A percentile compares a stretch with the other conserved stretches of the same genome.
phyloP scores from a whole-genome alignment of 495 filamentous ascomycete species.

The Hypoxylon intermedium region DNA sequence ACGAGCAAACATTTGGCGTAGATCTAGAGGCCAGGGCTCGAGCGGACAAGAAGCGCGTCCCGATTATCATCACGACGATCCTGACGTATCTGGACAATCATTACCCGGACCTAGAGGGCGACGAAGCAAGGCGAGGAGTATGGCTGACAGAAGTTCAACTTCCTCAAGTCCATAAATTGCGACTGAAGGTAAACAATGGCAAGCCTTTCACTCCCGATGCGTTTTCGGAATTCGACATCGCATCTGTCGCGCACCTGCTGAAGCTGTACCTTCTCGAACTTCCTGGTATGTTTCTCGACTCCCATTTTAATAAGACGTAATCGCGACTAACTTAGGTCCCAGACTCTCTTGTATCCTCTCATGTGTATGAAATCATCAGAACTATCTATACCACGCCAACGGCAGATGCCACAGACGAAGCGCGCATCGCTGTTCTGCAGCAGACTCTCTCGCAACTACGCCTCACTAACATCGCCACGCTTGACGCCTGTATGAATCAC shows the following conservation, averaged over 20 bases:
- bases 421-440: constrained; percentile 89
- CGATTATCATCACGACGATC: constrained; percentile 88
- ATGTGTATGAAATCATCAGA: constrained; percentile 98
- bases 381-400: constrained; percentile 91
- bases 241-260: constrained; percentile 89
- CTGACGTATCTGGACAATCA: constrained; percentile 94
- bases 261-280: constrained; percentile 97
- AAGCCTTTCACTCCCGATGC: constrained; percentile 78
- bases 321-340: constrained; percentile 35
- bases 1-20: constrained; percentile 97
- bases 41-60: constrained; percentile 93
- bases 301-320: not conserved
- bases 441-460: constrained; percentile 94
- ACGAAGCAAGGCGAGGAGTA: constrained; percentile 89
- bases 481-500: constrained; percentile 97
- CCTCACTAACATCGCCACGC: constrained; percentile 95
- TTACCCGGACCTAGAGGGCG: constrained; percentile 96
- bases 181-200: constrained; percentile 83
- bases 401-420: constrained; percentile 67
- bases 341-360: constrained; percentile 97
- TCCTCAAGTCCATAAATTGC: constrained; percentile 81
- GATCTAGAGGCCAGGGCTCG: constrained; percentile 93
- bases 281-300: constrained; percentile 67
- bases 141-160: constrained; percentile 95
- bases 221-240: constrained; percentile 85